A percentile compares a stretch with the other conserved stretches of the same genome.
These are phyloP conservation scores for Filobasidium uniguttulatum DNA, from an alignment of 1,284 basidiomycete genomes.

Conservation along the genomic window DNA sequence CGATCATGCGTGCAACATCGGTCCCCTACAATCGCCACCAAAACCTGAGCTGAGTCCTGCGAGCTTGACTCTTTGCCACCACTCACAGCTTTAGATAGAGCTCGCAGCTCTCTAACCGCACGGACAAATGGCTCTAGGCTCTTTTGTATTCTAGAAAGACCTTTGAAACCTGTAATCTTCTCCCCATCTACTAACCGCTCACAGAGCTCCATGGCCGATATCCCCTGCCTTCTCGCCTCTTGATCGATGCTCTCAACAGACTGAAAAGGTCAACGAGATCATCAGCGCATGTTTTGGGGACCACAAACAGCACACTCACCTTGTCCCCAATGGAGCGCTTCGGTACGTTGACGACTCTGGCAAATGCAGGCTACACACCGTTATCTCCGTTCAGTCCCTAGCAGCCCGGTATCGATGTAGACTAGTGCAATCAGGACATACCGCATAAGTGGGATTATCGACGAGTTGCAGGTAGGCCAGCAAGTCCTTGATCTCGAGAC, in stretches of 20 bases:
- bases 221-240: constrained; percentile 44
- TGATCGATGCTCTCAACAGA: constrained; percentile 49
- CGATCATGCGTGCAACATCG: constrained; percentile 54
- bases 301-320: constrained; percentile 34
- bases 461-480: constrained; percentile 75
- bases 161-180: constrained; percentile 49
- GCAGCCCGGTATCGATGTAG: neutral
- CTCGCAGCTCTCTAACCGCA: constrained; percentile 45
- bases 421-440: constrained; percentile 16
- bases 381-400: neutral
- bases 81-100: constrained; percentile 46
- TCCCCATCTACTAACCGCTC: constrained; percentile 50
- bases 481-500: constrained; percentile 71
- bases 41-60: neutral
- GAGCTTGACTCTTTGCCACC: too few species aligned
- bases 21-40: constrained; percentile 40
- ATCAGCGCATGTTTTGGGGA: neutral
- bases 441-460: constrained; percentile 61
- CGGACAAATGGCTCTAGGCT: constrained; percentile 51
- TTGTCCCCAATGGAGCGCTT: constrained; percentile 69
- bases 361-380: constrained; percentile 48
- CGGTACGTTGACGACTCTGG: constrained; percentile 64
- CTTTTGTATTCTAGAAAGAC: constrained; percentile 43
- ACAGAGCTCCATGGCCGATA: constrained; percentile 49
- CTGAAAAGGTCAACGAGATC: constrained; percentile 31